Base-by-base conservation (phyloP, 805 yeast genomes). In the Brettanomyces nanus region DNA sequence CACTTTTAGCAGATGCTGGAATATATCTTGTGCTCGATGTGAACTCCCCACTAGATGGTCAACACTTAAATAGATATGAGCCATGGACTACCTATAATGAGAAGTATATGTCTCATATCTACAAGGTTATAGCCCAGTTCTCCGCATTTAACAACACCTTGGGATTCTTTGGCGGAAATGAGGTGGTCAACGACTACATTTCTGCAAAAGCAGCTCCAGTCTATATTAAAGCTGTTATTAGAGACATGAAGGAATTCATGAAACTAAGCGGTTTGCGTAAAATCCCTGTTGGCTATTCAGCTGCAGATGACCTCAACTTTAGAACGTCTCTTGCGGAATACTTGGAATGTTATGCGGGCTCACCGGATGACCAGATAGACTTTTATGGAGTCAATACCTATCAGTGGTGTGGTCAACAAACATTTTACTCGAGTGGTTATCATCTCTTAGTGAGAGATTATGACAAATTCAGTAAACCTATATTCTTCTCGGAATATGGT, bases 231-330 rank as follows among this genome's bases (percentile, higher is more conserved):
- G 87, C 85, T 0, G 69, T 89, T 21, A 66, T 86, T 4, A 67
- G 90, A 35, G 97, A 90, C 59, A 72, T 90, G 65, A 89, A 89
- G 57, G 62, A 62, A 21, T 90, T 82, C 54, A 77, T 85, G 43
- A 54, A 62, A 6, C 49, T 55, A 20, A 74, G 85, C 49, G 11
- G 13, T 15, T 71, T 76, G 2, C 69, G 98, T 39, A 51, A 52
- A 11, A 73, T 90, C 14, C 97, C 97, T 1, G 85, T 90, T 27
- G 97, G 97, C 1, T 90, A 90, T 57, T 86, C 97, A 0, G 97
- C 97, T 0, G 97, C 97, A 1, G 97, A 90, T 61, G 97, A 89
- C 52, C 68, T 89, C 42, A 61, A 68, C 36, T 89, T 74, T 59
- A 68, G 97, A 50, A 72, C 74, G 6, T 72, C 95, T 0, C 67